Base-by-base conservation (phyloP, 495 filamentous ascomycete genomes). In the Penicillium coprophilum region DNA sequence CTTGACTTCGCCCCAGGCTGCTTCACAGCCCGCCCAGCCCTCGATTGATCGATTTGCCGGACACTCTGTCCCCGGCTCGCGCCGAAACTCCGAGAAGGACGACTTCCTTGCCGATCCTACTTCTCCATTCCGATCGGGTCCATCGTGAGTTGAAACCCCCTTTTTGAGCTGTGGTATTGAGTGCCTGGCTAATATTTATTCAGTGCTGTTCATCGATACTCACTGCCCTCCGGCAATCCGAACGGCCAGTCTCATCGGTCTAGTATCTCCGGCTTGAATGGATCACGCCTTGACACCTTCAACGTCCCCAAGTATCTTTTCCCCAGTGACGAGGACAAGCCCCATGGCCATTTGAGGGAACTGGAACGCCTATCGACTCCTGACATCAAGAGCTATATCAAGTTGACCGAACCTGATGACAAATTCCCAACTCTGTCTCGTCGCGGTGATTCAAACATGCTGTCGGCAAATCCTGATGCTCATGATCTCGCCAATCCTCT, bases 241-340 rank as follows among this genome's bases (percentile, higher is more conserved):
- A 84, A 82, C 58, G 82, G 79, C 59, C 81, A 88, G 15, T 13
- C 24, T 40, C 78, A 78, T 24, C 85, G 86, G 41, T 63, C 73
- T 13, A 76, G 72, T 23, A 61, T 76, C 10, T 67, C 77, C 32
- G 75, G 77, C 48, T 77, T 80, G 55, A 71, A 64, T 45, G 59
- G 70, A 8, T 60, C 71, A 70, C 63, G 79, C 76, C 30, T 83
- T 84, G 59, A 92, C 83, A 57, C 83, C 45, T 88, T 88, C 73
- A 89, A 94, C 66, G 91, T 88, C 7, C 80, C 90, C 13, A 85
- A 87, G 41, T 95, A 92, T 65, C 77, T 96, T 9, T 95, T 96
- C 63, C 87, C 86, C 32, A 87, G 87, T 66, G 91, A 96, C 60
- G 89, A 92, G 27, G 80, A 86, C 27, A 78, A 80, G 50, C 66